Base-by-base conservation (phyloP, 257 asterid species). In the Nicotiana tabacum region DNA sequence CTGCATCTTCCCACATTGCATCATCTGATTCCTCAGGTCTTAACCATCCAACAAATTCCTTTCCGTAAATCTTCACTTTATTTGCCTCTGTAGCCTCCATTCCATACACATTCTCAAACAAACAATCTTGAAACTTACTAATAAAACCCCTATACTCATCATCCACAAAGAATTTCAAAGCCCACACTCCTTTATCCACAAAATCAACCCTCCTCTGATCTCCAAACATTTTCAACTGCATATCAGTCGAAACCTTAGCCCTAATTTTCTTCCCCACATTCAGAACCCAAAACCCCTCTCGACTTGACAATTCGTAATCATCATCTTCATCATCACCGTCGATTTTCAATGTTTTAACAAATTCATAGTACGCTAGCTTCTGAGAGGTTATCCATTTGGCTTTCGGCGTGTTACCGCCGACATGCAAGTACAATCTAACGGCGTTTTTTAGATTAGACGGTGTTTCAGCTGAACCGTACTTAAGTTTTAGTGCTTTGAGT, bases 151-250 rank as follows among this genome's bases (percentile, higher is more conserved):
- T 89, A 18, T 93, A 94, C 88, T 92, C 99, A 66, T 90, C 98
- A 83, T 96, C 94, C 9, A 27, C 56, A 17, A 87, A 87, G 64
- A 96, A 93, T 27, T 89, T 93, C 93, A 96, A 84, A 32, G 98
- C 99, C 99, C 99, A 96, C 66, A 96, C 98, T 27, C 97, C 98
- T n/a, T 79, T 17, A 66, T 93, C 96, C 78, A 96, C 98, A 79
- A 96, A 96, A 90, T 96, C 98, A 66, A 93, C 92, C 92, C 99
- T 93, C 91, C 97, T 91, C 83, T 96, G 97, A 29, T 93, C 99
- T 58, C 98, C 98, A 68, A 94, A 91, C 79, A 83, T 93, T 86
- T 96, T 96, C 98, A 94, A 83, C 87, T 93, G 98, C 95, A 94
- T 10, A 86, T 91, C 95, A 7, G 97, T 93, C 58, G 97, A 92